Base-by-base conservation (phyloP, 305 asterid species). In the Solanum aculeatissimum region DNA sequence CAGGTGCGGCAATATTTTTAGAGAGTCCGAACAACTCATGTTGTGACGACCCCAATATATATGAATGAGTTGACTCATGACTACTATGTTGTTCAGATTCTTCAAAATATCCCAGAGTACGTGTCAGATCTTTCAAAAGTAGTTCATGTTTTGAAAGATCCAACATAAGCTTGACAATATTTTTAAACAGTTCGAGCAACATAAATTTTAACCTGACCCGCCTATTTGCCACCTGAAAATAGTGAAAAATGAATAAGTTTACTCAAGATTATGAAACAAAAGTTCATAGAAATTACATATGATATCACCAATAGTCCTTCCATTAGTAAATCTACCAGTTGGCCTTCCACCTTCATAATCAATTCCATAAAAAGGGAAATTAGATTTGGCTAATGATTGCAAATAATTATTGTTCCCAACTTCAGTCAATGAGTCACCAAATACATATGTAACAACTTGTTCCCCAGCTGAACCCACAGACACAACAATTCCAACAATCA, bases 271-370 rank as follows among this genome's bases (percentile, higher is more conserved):
- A 47, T 75, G n/a, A 51, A 78, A 12, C 2, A 53, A 75, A 75
- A 29, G 66, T 29, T n/a, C 0, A 53, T 18, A 19, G 47, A 53
- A 11, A 35, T 85, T 88, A 94, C 98, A 92, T 84, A 94, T 88
- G 23, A 93, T 87, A 87, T 94, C 98, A 21, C 97, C 98, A 23
- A 93, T 91, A 4, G 97, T 95, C 84, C 92, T 60, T 49, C 98
- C 98, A 54, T 93, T 95, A 63, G 98, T 92, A 91, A 93, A 95
- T 85, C 98, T 93, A 55, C 98, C 98, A 1, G 97, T 95, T 55
- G 94, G 82, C 82, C 58, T 85, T 83, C 95, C 97, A 38, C 91
- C 98, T 11, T 14, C 53, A 58, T 86, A 95, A 81, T 95, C 98
- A 74, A 95, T 83, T 18, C 98, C 98, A 47, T 95, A 93, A 85